Percentiles rank a stretch among this genome's conserved stretches.
Conservation (phyloP, 805 yeast species). For the Zygosaccharomyces siamensis region DNA sequence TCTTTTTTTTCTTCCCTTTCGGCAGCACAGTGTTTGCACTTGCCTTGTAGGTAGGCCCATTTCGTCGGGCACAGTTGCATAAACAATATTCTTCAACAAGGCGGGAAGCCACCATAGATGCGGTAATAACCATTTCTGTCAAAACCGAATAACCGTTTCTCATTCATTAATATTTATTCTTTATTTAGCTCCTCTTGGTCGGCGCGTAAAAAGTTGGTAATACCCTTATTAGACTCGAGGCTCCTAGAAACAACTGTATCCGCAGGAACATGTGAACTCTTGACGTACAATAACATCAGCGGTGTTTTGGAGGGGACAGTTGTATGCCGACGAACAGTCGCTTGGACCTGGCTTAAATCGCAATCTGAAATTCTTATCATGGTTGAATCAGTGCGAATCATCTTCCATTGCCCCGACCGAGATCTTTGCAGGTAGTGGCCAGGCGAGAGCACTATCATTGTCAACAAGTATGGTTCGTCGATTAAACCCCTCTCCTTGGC, state of each 20-base stretch:
- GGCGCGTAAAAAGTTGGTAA: constrained; percentile 17
- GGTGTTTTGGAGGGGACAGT: constrained; percentile 28
- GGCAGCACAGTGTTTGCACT: too few species aligned
- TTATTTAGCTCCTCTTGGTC: constrained; percentile 20
- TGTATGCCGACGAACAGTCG: constrained; percentile 23
- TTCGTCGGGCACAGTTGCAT: too few species aligned
- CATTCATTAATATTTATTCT: neutral
- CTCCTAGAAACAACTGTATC: constrained; percentile 13
- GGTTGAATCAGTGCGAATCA: constrained; percentile 10
- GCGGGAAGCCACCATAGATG: too few species aligned
- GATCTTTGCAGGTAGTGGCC: constrained; percentile 23
- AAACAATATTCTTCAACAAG: too few species aligned
- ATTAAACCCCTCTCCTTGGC: constrained; percentile 27
- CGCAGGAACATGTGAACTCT: constrained; percentile 18
- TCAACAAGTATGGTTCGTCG: constrained; percentile 26
- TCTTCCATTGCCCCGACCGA: constrained; percentile 22
- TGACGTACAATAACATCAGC: constrained; percentile 29
- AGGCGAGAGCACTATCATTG: constrained; percentile 30
- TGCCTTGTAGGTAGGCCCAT: too few species aligned
- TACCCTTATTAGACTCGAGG: constrained; percentile 23
- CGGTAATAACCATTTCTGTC: too few species aligned
- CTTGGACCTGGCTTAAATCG: constrained; percentile 13
- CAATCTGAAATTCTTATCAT: constrained; percentile 4
- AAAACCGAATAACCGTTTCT: too few species aligned
- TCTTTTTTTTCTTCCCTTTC: too few species aligned